Conservation (phyloP, 139 green algal genomes). For the Raphidocelis subcapitata region DNA sequence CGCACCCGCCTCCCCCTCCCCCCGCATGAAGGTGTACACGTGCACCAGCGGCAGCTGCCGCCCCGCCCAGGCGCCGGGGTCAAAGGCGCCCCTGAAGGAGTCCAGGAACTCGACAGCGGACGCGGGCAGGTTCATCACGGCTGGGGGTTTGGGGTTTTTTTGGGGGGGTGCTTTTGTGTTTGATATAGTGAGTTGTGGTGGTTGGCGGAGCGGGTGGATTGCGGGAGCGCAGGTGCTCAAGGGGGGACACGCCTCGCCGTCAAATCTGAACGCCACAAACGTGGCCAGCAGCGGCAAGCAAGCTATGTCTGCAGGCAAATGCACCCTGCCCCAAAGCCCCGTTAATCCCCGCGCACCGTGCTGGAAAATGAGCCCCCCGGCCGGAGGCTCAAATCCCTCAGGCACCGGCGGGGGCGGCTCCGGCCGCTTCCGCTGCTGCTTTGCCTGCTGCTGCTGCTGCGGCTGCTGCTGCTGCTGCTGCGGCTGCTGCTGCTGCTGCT, state of each 20-base stretch:
- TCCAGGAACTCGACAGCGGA: slow-evolving; percentile 90
- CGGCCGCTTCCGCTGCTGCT: neutral
- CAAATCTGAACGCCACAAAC: no score
- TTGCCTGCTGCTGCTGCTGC: slow-evolving; percentile 15
- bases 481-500: neutral
- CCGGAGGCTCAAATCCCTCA: neutral
- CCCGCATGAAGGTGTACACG: slow-evolving; percentile 88
- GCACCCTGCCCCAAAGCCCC: neutral
- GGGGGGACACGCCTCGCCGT: no score
- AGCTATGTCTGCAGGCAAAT: slow-evolving; percentile 1
- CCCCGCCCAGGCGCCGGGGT: slow-evolving; percentile 54
- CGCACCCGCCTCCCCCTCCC: slow-evolving; percentile 70
- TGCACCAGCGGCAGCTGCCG: slow-evolving; percentile 82
- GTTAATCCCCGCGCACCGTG: slow-evolving; percentile 15
- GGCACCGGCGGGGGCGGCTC: slow-evolving; percentile 14
- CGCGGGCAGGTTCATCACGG: slow-evolving; percentile 94
- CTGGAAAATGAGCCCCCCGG: slow-evolving; percentile 34
- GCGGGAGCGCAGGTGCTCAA: no score
- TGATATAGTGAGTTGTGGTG: no score
- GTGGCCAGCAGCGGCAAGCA: no score
- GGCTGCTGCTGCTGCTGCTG: neutral
- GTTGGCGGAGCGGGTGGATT: no score
- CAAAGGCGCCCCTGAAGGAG: slow-evolving; percentile 74
- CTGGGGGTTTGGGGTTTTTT: no score
- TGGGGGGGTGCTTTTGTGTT: no score